phyloP scores from a whole-genome alignment of 176 grass and related monocot genomes.

The bread wheat (Triticum aestivum) region IWGSC_CS_RefSeq_v2.1 NC_057796.1:302685893-302686392 shows the following conservation, averaged over 20 bases:
- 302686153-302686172: slow-evolving; percentile 56
- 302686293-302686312: slow-evolving; percentile 52
- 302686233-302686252: slow-evolving; percentile 38
- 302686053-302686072: slow-evolving; percentile 35
- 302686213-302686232: slow-evolving; percentile 39
- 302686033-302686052: slow-evolving; percentile 28
- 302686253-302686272: slow-evolving; percentile 24
- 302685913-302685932: slow-evolving; percentile 68
- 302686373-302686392: slow-evolving; percentile 68
- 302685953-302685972: slow-evolving; percentile 84
- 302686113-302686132: slow-evolving; percentile 79
- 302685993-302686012: slow-evolving; percentile 45
- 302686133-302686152: slow-evolving; percentile 53
- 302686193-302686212: slow-evolving; percentile 51
- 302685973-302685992: slow-evolving; percentile 71
- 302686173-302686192: slow-evolving; percentile 51
- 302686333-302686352: slow-evolving; percentile 74
- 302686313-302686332: slow-evolving; percentile 86
- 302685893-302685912: slow-evolving; percentile 56
- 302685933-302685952: slow-evolving; percentile 70
- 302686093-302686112: slow-evolving; percentile 81
- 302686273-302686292: slow-evolving; percentile 40
- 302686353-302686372: slow-evolving; percentile 50
- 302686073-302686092: slow-evolving; percentile 46
- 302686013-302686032: slow-evolving; percentile 39